Base-by-base conservation (phyloP, 305 asterid genomes). In the Fraxinus velutina region DNA sequence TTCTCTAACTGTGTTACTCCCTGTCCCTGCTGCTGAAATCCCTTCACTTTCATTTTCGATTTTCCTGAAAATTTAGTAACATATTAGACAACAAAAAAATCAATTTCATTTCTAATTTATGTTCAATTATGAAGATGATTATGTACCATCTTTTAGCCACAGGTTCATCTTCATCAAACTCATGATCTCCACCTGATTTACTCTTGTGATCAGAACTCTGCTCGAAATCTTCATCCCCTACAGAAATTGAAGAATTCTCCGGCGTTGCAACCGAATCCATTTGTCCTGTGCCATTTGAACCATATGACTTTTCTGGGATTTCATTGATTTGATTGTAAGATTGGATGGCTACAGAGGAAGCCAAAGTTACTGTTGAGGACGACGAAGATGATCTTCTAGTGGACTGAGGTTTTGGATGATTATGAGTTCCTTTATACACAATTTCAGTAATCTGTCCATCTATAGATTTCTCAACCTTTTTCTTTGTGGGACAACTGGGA, bases 401-500 rank as follows among this genome's bases (percentile, higher is more conserved):
- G 34, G 92, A 82, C 78, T 90, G 94, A 83, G 98, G 96, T 79
- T 88, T 93, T 24, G 98, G 92, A 75, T 93, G 98, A 82, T 89
- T 91, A 68, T 93, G 98, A 71, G 77, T 83, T 27, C 95, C 93
- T 83, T 87, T 93, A 64, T 92, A 91, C 15, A 93, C 96, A 55
- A 93, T 93, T 29, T 92, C 93, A 32, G 96, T 92, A 37, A 93
- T 88, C 73, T 85, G 91, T 0, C 97, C 98, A 19, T 91, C 94
- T 12, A 88, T 42, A 1, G 93, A 83, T 47, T 82, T 88, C 76
- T 93, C 98, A 4, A 93, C 92, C 72, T 91, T 91, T 71, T 93
- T 93, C 92, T 85, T 93, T 0, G 90, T 90, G 73, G 92, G 90
- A 81, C 98, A 93, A 85, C 80, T 91, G 70, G 91, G 92, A 78